phyloP scores from a whole-genome alignment of 2,329 filamentous ascomycete species.

The Aspergillus sp. region DNA sequence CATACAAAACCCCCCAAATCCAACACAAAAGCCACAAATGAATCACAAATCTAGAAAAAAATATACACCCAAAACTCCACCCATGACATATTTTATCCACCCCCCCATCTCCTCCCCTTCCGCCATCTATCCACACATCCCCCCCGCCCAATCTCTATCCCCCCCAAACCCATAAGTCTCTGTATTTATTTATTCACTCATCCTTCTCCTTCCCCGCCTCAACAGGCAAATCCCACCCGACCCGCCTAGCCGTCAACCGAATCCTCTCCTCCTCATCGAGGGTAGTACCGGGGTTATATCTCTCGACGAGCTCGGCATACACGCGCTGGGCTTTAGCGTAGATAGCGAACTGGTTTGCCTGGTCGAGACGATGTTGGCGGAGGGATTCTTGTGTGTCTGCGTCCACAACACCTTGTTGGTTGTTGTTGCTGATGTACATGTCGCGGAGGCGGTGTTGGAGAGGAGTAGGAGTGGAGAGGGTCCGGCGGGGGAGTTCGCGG shows the following conservation, averaged over 20 bases:
- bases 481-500: constrained; percentile 79
- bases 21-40: background rate
- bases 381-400: constrained; percentile 16
- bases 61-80: background rate
- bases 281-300: constrained; percentile 90
- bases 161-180: background rate
- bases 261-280: constrained; percentile 85
- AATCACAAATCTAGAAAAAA: background rate
- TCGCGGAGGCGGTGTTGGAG: constrained; percentile 70
- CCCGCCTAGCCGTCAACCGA: constrained; percentile 76
- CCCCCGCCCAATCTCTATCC: too few relatives aligned
- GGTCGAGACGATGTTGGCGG: constrained; percentile 40
- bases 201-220: constrained; percentile 48
- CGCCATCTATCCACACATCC: background rate
- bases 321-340: constrained; percentile 84
- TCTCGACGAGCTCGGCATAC: constrained; percentile 78
- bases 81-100: background rate
- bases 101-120: too few relatives aligned
- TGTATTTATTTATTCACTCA: background rate
- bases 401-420: constrained; percentile 22
- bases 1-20: background rate
- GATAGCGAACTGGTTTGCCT: constrained; percentile 75
- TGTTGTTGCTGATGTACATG: constrained; percentile 51
- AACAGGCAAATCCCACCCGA: constrained; percentile 84
- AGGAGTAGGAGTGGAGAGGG: constrained; percentile 63